Conservation (phyloP, 768 basidiomycete genomes). For the Neoboletus brunneissimus region DNA sequence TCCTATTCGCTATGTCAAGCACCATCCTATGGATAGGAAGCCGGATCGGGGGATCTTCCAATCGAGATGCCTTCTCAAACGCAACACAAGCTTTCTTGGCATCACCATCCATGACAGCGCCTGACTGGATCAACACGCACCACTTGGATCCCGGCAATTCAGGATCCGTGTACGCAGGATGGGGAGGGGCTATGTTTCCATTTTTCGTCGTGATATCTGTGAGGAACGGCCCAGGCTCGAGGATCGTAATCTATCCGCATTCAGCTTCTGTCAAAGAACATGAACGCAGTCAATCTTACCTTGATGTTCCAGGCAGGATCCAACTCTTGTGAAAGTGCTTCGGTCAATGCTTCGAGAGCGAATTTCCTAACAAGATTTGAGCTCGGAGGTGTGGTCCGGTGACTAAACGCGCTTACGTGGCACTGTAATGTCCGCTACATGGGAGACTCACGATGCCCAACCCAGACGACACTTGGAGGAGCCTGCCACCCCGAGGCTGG, state of each 20-base stretch:
- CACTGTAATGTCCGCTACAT: conserved; percentile 23
- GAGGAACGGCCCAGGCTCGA: conserved; percentile 22
- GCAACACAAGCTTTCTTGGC: conserved; percentile 20
- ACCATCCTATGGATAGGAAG: conserved; percentile 16
- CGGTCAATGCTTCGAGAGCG: conserved; percentile 31
- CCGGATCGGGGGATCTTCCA: conserved; percentile 23
- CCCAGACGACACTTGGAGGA: conserved; percentile 36
- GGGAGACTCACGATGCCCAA: conserved; percentile 15
- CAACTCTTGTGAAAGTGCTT: conserved; percentile 14
- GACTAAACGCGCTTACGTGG: conserved; percentile 17
- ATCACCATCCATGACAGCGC: conserved; percentile 4
- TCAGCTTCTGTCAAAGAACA: background rate
- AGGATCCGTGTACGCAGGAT: conserved; percentile 18
- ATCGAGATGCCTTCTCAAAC: conserved; percentile 16
- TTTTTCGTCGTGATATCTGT: background rate
- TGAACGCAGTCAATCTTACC: background rate
- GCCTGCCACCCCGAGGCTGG: conserved; percentile 32
- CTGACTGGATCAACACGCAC: background rate
- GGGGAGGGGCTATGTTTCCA: background rate
- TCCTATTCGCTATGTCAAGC: conserved; percentile 1
- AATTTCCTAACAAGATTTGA: conserved; percentile 9
- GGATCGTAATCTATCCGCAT: conserved; percentile 17
- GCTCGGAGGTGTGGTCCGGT: background rate
- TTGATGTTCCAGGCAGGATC: conserved; percentile 22
- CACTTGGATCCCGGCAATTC: conserved; percentile 8